Evolutionary conservation across 192 early-diverging fungal genomes (phyloP).

Genomic region (Podochytrium sp.): DNA sequence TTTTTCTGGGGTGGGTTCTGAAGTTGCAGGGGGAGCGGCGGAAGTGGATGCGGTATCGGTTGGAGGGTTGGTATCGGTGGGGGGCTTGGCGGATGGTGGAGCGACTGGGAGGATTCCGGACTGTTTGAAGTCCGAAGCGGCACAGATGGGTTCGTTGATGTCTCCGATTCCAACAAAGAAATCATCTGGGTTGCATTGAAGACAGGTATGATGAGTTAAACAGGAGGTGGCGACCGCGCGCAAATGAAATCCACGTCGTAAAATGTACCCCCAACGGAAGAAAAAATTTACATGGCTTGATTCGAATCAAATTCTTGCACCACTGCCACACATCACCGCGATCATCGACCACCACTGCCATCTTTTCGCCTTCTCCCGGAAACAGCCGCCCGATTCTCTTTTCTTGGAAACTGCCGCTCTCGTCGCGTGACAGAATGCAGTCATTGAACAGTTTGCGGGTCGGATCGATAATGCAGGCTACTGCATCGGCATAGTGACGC

Average conservation of each 20-base stretch:
- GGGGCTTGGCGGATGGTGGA: no score
- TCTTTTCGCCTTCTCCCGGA: conserved; percentile 84
- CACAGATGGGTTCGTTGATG: conserved; percentile 69
- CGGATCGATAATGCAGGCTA: conserved; percentile 88
- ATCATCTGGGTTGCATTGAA: conserved; percentile 68
- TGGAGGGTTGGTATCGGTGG: conserved; percentile 7
- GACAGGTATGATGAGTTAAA: no score
- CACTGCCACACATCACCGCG: conserved; percentile 92
- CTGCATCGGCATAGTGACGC: conserved; percentile 85
- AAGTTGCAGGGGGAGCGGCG: background rate
- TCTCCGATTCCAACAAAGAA: conserved; percentile 96
- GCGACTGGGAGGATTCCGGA: background rate
- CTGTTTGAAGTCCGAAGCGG: background rate
- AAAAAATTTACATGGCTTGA: conserved; percentile 89
- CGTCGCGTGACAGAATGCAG: conserved; percentile 91
- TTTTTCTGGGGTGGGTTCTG: background rate
- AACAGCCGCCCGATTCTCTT: conserved; percentile 89
- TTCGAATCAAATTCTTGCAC: conserved; percentile 87
- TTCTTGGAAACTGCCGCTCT: conserved; percentile 81
- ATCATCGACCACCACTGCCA: conserved; percentile 97
- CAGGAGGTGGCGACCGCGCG: background rate
- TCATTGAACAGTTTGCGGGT: conserved; percentile 76
- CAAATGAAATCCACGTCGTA: background rate
- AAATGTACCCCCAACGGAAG: background rate
- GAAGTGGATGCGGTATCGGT: background rate